Evolutionary conservation across 108 stramenopile species (phyloP), one percentile per base, ranked within the genome.

Genomic region (Heterococcus sp.): DNA sequence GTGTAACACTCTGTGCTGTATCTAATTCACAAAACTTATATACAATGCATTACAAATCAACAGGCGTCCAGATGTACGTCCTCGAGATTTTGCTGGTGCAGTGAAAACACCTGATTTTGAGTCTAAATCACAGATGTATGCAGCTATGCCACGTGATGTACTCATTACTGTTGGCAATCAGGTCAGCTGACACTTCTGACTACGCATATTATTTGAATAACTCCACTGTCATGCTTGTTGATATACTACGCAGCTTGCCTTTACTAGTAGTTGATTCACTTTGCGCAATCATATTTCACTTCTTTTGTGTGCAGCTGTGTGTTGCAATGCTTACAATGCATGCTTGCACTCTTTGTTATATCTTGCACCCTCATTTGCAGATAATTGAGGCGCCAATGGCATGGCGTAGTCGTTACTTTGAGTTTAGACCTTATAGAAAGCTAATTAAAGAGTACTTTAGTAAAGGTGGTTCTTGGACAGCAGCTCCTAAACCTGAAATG

Each of bases 301-400:
- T 35, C 3, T 2, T 39, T 27, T 37, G 38, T 39, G 27, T 2
- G 21, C 40, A 21, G 21, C 58, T 26, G 21, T 63, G 21, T 63
- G 26, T 63, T 26, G 21, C 21, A 26, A 21, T 63, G 21, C 26
- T 26, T 26, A 26, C 26, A n/a, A 0, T 21, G 1, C 1, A 11
- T 21, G 11, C 26, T 63, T 26, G 26, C 58, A 26, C 58, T 63
- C 58, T 0, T 28, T 8, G 0, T 2, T 8, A 36, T 69, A 30
- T 14, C 28, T 31, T 71, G 2, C 36, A 79, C 71, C 29, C 84
- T 11, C 83, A 84, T 46, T 84, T 84, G 68, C 78, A 85, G 46
- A 85, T 85, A 14, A 85, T 85, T 34, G 85, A 85, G 67, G 85
- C 85, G 0, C 85, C 85, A 0, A 85, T 85, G 85, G 85, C 85